phyloP scores from a whole-genome alignment of 2,329 filamentous ascomycete species.

The Graphilbum sp. region DNA sequence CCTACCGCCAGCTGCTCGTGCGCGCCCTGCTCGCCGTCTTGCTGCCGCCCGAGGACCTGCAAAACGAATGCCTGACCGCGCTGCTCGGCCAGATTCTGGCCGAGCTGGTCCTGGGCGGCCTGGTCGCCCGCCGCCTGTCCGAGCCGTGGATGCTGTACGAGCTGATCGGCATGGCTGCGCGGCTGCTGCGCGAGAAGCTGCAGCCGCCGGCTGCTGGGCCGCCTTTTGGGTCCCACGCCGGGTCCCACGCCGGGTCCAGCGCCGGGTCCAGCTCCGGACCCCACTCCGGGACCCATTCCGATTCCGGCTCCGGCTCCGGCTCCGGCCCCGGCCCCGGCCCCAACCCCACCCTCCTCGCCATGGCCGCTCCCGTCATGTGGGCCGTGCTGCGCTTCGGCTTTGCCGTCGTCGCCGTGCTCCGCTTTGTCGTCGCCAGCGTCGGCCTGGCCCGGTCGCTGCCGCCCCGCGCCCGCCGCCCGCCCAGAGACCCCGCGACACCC shows the following conservation, averaged over 20 bases:
- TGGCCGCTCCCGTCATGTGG: conserved; percentile 16
- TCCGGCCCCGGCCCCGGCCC: no score
- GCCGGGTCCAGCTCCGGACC: no score
- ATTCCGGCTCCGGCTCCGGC: not conserved
- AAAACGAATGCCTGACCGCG: conserved; percentile 70
- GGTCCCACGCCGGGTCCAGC: no score
- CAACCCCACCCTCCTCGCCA: not conserved
- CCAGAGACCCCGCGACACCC: not conserved
- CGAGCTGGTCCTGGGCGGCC: conserved; percentile 74
- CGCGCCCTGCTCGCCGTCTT: conserved; percentile 68
- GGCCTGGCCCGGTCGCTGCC: conserved; percentile 53
- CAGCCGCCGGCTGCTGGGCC: no score
- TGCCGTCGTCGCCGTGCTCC: conserved; percentile 43
- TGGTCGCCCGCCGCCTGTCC: conserved; percentile 62
- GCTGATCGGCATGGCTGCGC: conserved; percentile 55
- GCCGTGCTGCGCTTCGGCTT: conserved; percentile 37
- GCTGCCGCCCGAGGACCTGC: conserved; percentile 79
- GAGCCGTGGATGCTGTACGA: conserved; percentile 87
- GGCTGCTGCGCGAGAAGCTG: conserved; percentile 17
- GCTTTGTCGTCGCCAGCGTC: conserved; percentile 47
- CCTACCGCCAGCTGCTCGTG: conserved; percentile 79
- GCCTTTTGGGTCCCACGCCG: no score
- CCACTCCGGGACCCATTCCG: no score
- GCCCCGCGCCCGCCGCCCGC: conserved; percentile 20
- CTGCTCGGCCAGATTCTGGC: conserved; percentile 78